Conservation (phyloP, 2,329 filamentous ascomycete genomes). For the Colletotrichum sublineola region DNA sequence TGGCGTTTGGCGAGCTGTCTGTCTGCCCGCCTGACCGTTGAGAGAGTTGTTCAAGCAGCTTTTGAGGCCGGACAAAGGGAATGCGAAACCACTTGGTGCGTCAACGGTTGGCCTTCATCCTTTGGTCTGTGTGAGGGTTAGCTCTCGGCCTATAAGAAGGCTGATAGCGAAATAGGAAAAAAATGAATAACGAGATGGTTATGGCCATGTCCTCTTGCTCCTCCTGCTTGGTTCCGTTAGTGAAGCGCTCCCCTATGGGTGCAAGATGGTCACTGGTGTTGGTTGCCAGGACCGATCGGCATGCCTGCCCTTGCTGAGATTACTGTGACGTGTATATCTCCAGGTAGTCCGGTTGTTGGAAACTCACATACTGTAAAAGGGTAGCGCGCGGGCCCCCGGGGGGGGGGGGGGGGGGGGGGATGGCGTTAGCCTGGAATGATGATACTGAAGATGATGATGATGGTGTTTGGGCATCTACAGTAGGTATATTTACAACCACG, state of each 20-base stretch:
- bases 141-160: background rate
- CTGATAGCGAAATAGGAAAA: background rate
- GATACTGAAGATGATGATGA: background rate
- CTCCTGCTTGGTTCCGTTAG: background rate
- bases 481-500: background rate
- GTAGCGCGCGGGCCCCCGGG: too few species aligned
- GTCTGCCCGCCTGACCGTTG: slow-evolving; percentile 9
- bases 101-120: background rate
- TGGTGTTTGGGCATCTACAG: background rate
- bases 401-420: too few species aligned
- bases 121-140: background rate
- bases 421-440: background rate
- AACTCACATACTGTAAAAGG: background rate
- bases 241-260: background rate
- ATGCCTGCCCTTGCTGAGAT: too few species aligned
- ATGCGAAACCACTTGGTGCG: background rate
- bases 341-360: background rate
- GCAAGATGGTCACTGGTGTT: background rate
- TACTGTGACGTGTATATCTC: background rate
- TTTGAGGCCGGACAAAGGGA: slow-evolving; percentile 14
- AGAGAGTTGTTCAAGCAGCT: background rate
- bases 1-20: slow-evolving; percentile 11
- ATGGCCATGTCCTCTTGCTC: background rate
- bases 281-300: background rate
- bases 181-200: background rate